Percentiles rank a stretch among this genome's conserved stretches.
Evolutionary conservation across 2,329 filamentous ascomycete genomes (phyloP).

Genomic region (Grosmannia clavigera): DNA sequence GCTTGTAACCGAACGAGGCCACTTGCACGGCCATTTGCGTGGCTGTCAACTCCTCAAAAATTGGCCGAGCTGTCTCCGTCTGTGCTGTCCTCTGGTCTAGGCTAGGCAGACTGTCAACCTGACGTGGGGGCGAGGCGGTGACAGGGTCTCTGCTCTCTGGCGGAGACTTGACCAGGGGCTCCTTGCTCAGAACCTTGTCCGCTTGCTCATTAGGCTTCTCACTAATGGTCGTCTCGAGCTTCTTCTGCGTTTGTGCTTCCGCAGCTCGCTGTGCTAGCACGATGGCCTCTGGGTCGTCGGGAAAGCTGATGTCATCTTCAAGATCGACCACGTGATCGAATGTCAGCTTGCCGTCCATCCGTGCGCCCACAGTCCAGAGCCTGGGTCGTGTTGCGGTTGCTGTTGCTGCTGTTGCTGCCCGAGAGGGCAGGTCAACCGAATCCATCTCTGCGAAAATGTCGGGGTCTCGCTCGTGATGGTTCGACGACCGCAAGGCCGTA

Average conservation of each 20-base stretch:
- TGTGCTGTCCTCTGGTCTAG: neutral
- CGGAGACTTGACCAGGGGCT: neutral
- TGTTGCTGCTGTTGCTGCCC: neutral
- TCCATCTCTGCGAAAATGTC: neutral
- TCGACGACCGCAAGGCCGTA: conserved; percentile 47
- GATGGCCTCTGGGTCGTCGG: conserved; percentile 13
- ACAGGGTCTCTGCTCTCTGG: neutral
- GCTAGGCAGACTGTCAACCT: too few relatives aligned
- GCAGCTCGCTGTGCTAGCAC: neutral
- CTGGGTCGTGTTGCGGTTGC: neutral
- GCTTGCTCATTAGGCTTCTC: neutral
- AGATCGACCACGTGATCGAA: conserved; percentile 51
- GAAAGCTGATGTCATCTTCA: conserved; percentile 27
- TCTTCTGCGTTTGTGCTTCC: neutral
- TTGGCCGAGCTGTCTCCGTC: conserved; percentile 27
- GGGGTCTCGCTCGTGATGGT: conserved; percentile 23
- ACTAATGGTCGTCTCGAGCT: neutral
- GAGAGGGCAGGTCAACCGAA: conserved; percentile 1
- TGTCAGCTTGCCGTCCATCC: conserved; percentile 50
- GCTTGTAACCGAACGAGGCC: conserved; percentile 57
- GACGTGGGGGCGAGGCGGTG: neutral
- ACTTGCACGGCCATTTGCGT: conserved; percentile 50
- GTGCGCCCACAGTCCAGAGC: conserved; percentile 40
- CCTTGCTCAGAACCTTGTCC: too few relatives aligned
- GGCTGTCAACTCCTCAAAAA: conserved; percentile 50